Conservation (phyloP, 768 basidiomycete species). For the Royoungia palumana region DNA sequence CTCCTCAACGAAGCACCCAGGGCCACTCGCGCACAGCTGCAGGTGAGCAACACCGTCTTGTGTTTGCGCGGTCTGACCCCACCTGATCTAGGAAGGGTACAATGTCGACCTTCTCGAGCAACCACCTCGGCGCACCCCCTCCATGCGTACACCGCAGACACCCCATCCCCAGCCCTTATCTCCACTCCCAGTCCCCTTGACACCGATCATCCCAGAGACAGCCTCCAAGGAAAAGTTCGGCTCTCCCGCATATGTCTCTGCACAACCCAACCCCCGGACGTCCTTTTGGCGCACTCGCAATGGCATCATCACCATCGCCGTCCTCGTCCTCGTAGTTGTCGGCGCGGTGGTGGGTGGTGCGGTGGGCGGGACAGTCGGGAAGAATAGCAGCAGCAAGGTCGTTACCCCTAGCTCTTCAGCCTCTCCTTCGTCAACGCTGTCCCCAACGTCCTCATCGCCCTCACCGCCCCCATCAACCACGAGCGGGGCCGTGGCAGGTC, state of each 20-base stretch:
- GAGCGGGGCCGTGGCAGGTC: too few species aligned
- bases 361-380: constrained; percentile 47
- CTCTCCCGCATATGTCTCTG: neutral
- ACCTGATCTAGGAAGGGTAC: constrained; percentile 54
- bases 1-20: constrained; percentile 39
- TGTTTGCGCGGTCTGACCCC: neutral
- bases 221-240: constrained; percentile 13
- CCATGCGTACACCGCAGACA: constrained; percentile 9
- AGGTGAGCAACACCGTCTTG: constrained; percentile 34
- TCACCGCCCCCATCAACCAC: neutral
- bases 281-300: constrained; percentile 52
- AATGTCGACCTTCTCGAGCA: constrained; percentile 43
- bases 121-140: constrained; percentile 22
- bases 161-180: constrained; percentile 14
- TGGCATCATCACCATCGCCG: constrained; percentile 38
- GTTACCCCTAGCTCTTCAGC: neutral
- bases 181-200: constrained; percentile 10
- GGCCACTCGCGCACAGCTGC: constrained; percentile 42
- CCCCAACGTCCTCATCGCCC: neutral
- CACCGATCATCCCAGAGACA: constrained; percentile 8
- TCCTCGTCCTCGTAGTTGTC: constrained; percentile 41
- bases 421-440: too few species aligned
- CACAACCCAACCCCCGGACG: constrained; percentile 1
- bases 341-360: constrained; percentile 56
- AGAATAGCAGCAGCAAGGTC: constrained; percentile 12